phyloP scores from a whole-genome alignment of 2,329 filamentous ascomycete species.

The Aspergillus bombycis region DNA sequence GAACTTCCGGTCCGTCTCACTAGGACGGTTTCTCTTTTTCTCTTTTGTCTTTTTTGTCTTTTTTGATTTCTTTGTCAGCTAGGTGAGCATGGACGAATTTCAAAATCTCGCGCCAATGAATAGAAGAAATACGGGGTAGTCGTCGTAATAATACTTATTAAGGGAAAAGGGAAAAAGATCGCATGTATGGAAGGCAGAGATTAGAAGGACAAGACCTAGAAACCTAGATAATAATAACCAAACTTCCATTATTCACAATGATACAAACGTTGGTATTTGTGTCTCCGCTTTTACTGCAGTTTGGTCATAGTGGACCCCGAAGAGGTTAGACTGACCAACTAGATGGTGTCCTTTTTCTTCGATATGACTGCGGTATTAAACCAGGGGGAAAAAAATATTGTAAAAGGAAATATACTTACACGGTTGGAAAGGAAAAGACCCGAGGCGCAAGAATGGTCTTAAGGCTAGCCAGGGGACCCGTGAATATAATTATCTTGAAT shows the following conservation, averaged over 20 bases:
- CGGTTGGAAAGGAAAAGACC: constrained; percentile 10
- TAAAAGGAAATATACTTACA: constrained; percentile 5
- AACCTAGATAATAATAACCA: constrained; percentile 11
- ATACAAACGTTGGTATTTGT: constrained; percentile 28
- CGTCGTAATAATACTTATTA: constrained; percentile 1
- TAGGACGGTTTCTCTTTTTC: not conserved
- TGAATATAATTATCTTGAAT: not conserved
- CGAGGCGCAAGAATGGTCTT: constrained; percentile 5
- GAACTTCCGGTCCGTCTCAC: constrained; percentile 12
- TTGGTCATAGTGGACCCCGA: constrained; percentile 19
- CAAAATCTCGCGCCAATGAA: constrained; percentile 6
- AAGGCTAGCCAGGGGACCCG: not conserved
- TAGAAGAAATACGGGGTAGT: constrained; percentile 5
- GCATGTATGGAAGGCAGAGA: constrained; percentile 11
- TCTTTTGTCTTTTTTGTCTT: not conserved
- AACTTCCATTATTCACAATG: constrained; percentile 15
- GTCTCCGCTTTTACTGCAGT: constrained; percentile 22
- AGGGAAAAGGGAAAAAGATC: constrained; percentile 3
- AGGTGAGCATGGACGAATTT: constrained; percentile 5
- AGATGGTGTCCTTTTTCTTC: constrained; percentile 19
- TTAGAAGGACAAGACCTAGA: constrained; percentile 11
- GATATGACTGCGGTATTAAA: constrained; percentile 11
- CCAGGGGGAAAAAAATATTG: constrained; percentile 3
- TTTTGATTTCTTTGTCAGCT: constrained; percentile 9
- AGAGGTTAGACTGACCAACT: constrained; percentile 16